Percentiles rank a stretch among this genome's conserved stretches.
These are phyloP conservation scores for Pueraria montana DNA, from an alignment of 306 rosid genomes.

Conservation along the genomic window DNA sequence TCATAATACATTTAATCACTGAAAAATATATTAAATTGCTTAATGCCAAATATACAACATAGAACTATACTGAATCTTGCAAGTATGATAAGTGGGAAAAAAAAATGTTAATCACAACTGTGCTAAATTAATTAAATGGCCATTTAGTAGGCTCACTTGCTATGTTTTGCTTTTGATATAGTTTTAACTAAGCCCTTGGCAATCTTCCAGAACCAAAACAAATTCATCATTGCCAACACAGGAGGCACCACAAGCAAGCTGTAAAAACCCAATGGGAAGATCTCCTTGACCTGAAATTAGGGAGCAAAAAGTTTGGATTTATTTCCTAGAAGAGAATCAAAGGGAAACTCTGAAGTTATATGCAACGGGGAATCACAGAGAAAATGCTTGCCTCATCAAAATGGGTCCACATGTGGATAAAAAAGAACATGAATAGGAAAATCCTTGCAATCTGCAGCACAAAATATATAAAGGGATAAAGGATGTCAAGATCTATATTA, in stretches of 20 bases:
- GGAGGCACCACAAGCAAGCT: constrained; percentile 74
- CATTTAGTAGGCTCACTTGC: constrained; percentile 57
- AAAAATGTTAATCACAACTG: constrained; percentile 44
- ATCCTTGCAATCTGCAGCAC: constrained; percentile 83
- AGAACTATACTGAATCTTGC: constrained; percentile 29
- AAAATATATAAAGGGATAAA: constrained; percentile 25
- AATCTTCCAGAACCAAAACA: constrained; percentile 96
- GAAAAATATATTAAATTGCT: constrained; percentile 24
- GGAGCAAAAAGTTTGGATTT: constrained; percentile 23
- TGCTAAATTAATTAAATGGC: constrained; percentile 40
- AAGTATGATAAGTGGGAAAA: constrained; percentile 3
- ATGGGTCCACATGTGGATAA: constrained; percentile 75
- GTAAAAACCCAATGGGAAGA: constrained; percentile 78
- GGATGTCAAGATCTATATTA: constrained; percentile 1
- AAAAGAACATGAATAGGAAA: constrained; percentile 77
- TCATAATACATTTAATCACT: constrained; percentile 23
- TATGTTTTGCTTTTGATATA: constrained; percentile 70
- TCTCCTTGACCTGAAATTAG: constrained; percentile 66
- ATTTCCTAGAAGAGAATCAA: background rate
- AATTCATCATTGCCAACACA: constrained; percentile 67
- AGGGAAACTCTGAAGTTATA: constrained; percentile 6
- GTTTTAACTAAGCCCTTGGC: constrained; percentile 85
- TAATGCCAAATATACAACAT: constrained; percentile 40
- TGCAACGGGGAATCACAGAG: constrained; percentile 15
- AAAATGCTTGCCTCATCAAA: constrained; percentile 76